Conservation (phyloP, 2,329 filamentous ascomycete species). For the Fusarium chaquense region DNA sequence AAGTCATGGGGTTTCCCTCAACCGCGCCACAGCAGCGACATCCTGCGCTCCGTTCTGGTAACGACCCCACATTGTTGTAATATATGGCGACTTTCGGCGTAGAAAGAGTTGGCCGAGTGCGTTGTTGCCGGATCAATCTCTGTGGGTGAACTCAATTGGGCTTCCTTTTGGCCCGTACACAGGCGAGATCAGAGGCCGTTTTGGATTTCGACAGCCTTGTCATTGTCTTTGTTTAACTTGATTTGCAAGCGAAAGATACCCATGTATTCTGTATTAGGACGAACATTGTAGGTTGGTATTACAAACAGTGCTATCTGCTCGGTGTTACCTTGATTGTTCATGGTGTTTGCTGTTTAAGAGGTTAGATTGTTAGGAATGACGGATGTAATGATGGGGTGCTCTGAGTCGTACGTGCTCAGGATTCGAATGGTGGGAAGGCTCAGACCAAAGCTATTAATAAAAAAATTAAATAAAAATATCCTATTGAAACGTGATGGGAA, state of each 20-base stretch:
- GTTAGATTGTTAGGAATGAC: neutral
- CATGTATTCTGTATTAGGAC: neutral
- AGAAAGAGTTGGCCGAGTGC: neutral
- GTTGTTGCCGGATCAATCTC: neutral
- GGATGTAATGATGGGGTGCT: neutral
- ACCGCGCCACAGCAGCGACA: neutral
- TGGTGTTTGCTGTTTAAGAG: neutral
- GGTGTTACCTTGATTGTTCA: neutral
- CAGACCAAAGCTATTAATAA: too few relatives aligned
- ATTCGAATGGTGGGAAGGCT: neutral
- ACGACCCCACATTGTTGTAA: slow-evolving; percentile 21
- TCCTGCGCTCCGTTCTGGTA: slow-evolving; percentile 10
- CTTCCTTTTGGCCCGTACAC: neutral
- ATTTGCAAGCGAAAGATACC: neutral
- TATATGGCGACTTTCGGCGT: neutral
- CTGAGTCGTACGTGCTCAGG: neutral
- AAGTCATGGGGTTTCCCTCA: neutral
- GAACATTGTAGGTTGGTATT: neutral
- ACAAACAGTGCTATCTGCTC: neutral
- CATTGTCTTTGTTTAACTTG: neutral
- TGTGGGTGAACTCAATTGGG: neutral
- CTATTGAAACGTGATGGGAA: neutral
- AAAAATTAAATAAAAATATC: neutral
- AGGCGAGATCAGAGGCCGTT: neutral
- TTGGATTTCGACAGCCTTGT: neutral